Base-by-base conservation (phyloP, 2,329 filamentous ascomycete species). In the Chaetoscypha palmicola region DNA sequence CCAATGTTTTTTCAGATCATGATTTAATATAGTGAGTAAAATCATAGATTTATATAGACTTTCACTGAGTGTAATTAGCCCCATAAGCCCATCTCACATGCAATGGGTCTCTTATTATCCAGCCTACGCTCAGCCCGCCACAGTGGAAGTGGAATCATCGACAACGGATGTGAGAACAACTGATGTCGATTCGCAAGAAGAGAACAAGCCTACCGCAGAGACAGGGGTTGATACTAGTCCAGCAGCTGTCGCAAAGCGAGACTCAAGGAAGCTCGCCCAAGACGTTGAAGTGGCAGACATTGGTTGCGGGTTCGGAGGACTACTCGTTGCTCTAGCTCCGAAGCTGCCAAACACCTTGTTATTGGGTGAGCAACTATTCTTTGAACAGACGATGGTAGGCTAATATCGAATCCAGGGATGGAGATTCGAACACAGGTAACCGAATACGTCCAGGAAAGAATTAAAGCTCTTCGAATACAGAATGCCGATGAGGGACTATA, bases 1-100 rank as follows among this genome's bases (percentile, higher is more conserved):
- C 92, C 51, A 98, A 98, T 69, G 90, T 91, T 5, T 98, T 98
- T 68, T 96, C 91, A 2, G 92, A 98, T 60, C 92, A 98, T 70
- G 72, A 78, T 46, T 72, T 98, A 62, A 74, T 76, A 58, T 98
- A 98, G 92, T 94, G 76, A 58, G 79, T 70, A 34, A 20, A 19
- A 24, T 24, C 16, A 24, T n/a, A n/a, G n/a, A n/a, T n/a, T n/a
- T n/a, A n/a, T n/a, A n/a, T n/a, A n/a, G n/a, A n/a, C n/a, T n/a
- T n/a, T n/a, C n/a, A 8, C 10, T 48, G 22, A 33, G 28, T 14
- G 21, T 28, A 24, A n/a, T 28, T 52, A 96, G 91, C 61, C 92
- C 92, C 7, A 69, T 74, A 41, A 82, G 74, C 45, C 92, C 92
- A 2, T 75, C 75, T 12, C 73, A 83, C 42, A 97, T 98, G 91